Evolutionary conservation across 345 rosid genomes (phyloP), one percentile per base, ranked within the genome.

Genomic region (Hibiscus syriacus): DNA sequence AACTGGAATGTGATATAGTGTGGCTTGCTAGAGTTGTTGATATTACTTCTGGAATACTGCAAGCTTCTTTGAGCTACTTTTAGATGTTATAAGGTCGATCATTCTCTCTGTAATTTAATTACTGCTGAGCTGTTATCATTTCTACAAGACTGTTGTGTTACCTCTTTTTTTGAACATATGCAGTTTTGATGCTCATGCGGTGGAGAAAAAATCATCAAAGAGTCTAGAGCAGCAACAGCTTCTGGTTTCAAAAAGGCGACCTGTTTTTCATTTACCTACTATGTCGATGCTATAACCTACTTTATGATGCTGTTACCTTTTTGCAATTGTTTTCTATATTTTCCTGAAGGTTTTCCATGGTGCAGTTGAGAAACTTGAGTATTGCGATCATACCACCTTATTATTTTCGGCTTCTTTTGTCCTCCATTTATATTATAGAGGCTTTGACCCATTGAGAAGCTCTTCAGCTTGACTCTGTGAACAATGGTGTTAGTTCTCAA

Each of bases 181-280:
- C 84, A 87, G 92, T 71, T 83, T 79, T 67, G 66, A 70, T 67
- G 83, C 85, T 43, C 79, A 77, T 14, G 96, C 87, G 49, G 26
- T 79, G 77, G 90, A 84, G 65, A 68, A 30, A 66, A 84, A 80
- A 66, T 76, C 86, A 53, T 76, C 76, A 4, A 72, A 74, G 77
- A 74, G 53, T 56, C 73, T 73, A 1, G 77, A 85, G 70, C 78
- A 78, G 66, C 89, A 85, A 67, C 41, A 76, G 64, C 84, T 82
- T 63, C 74, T 82, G 67, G 84, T 87, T 58, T 71, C 90, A 38
- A 84, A 80, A 83, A n/a, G n/a, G n/a, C n/a, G n/a, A n/a, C n/a
- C n/a, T n/a, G n/a, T n/a, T n/a, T n/a, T n/a, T n/a, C n/a, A n/a
- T n/a, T n/a, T n/a, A n/a, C n/a, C n/a, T n/a, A n/a, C n/a, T n/a